Percentiles rank a stretch among this genome's conserved stretches.
These are phyloP conservation scores for Cryptococcus floricola DNA, from an alignment of 1,284 basidiomycete species.

Conservation along the genomic window DNA sequence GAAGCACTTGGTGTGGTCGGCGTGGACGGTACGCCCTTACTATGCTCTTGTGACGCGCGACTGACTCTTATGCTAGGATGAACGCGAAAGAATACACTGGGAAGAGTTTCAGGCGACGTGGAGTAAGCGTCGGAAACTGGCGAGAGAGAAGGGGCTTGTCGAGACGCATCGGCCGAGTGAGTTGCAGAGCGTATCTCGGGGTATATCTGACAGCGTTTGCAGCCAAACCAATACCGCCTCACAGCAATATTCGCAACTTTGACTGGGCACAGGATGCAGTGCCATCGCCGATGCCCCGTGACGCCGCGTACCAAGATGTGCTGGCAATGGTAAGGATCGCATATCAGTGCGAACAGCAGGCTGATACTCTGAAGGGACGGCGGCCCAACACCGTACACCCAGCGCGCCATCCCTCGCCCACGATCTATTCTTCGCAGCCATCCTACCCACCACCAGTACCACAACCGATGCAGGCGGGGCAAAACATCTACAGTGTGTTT, in stretches of 20 bases:
- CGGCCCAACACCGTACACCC: background rate
- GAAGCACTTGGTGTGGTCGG: constrained; percentile 51
- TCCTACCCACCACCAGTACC: background rate
- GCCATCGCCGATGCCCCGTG: background rate
- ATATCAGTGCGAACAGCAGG: background rate
- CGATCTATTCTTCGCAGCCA: background rate
- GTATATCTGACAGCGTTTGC: background rate
- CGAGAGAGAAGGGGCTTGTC: constrained; percentile 55
- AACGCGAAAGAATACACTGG: constrained; percentile 49
- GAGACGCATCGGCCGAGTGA: constrained; percentile 51
- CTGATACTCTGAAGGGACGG: background rate
- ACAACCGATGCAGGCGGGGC: background rate
- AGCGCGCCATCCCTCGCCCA: background rate
- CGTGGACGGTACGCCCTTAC: constrained; percentile 50
- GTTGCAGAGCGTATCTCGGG: constrained; percentile 4
- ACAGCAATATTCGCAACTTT: background rate
- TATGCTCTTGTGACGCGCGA: background rate
- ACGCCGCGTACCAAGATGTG: background rate
- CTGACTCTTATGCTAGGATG: constrained; percentile 20
- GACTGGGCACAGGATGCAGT: background rate
- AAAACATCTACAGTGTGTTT: background rate
- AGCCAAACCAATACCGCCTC: background rate
- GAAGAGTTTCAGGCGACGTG: constrained; percentile 53
- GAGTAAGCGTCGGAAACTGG: constrained; percentile 52
- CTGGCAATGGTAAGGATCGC: background rate